Conservation (phyloP, 306 rosid genomes). For the Castanea sativa region DNA sequence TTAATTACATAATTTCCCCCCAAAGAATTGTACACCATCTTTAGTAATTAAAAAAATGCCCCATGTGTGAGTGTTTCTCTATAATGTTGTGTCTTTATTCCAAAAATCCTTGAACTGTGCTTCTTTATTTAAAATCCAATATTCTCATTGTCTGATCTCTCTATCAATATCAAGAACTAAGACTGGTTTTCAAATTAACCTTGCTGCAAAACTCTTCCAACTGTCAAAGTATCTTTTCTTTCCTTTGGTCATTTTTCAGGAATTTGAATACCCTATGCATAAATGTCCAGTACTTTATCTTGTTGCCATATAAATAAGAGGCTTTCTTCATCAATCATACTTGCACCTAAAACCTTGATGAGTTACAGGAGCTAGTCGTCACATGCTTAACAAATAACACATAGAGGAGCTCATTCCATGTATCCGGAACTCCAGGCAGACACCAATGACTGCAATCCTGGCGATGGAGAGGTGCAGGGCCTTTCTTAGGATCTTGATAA, state of each 20-base stretch:
- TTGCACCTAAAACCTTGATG: slow-evolving; percentile 15
- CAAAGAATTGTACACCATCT: background rate
- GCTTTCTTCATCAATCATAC: slow-evolving; percentile 5
- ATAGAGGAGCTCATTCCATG: slow-evolving; percentile 83
- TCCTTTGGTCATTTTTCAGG: background rate
- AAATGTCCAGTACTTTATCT: background rate
- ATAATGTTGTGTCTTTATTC: slow-evolving; percentile 11
- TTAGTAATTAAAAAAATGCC: background rate
- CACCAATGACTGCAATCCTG: slow-evolving; percentile 99
- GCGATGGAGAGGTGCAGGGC: slow-evolving; percentile 52
- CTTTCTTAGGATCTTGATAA: slow-evolving; percentile 45
- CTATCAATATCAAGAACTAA: slow-evolving; percentile 8
- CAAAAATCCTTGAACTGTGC: background rate
- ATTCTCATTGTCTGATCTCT: background rate
- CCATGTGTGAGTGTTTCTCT: slow-evolving; percentile 9
- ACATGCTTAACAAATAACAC: slow-evolving; percentile 53
- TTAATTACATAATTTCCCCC: slow-evolving; percentile 4
- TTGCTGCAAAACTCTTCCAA: background rate
- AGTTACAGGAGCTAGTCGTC: slow-evolving; percentile 14
- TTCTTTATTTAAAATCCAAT: background rate
- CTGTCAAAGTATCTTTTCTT: background rate
- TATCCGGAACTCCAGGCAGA: slow-evolving; percentile 87
- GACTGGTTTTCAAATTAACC: background rate
- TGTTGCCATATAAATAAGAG: background rate
- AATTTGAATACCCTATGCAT: background rate